Evolutionary conservation across 2,329 filamentous ascomycete species (phyloP), one percentile per base, ranked within the genome.

Genomic region (Fusarium subtropicale): DNA sequence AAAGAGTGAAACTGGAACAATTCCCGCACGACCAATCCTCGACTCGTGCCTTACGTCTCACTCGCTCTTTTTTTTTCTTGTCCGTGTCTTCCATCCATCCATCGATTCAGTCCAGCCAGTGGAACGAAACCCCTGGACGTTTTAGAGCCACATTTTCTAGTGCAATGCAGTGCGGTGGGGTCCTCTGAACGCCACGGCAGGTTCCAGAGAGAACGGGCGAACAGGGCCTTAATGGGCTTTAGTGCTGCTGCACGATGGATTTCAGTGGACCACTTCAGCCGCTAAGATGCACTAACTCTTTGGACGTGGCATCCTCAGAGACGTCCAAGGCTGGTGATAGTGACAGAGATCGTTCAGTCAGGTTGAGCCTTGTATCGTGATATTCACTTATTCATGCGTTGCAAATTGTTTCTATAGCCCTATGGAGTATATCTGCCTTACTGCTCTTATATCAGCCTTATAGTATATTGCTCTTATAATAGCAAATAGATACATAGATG

Each of bases 291-390:
- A 38, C 44, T 47, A 48, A 31, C 31, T 36, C 31, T 22, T 61
- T 42, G 60, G 73, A 74, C 71, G 71, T 74, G 71, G 71, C 71
- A 73, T 66, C 62, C 60, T 60, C 61, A 71, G 66, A 56, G 53
- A 47, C 53, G 20, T 26, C 44, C 36, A 48, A 60, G 34, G 24
- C 31, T 46, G 33, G 55, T 51, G 36, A 50, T 48, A 38, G 39
- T 47, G 41, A 55, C 11, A 28, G 34, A 18, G 18, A 52, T 52
- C 48, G 15, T 52, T 52, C n/a, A 30, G 34, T 41, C 13, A 36
- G 24, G 48, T 39, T 30, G 24, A 41, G 48, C 48, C 48, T 52
- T 30, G 34, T 36, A 26, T 50, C 31, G 13, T 36, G 24, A 50
- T 16, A 20, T 41, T 30, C 30, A 41, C 13, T 28, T 24, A 41